Base-by-base conservation (phyloP, 257 asterid genomes). In the Verbascum thapsus region DNA sequence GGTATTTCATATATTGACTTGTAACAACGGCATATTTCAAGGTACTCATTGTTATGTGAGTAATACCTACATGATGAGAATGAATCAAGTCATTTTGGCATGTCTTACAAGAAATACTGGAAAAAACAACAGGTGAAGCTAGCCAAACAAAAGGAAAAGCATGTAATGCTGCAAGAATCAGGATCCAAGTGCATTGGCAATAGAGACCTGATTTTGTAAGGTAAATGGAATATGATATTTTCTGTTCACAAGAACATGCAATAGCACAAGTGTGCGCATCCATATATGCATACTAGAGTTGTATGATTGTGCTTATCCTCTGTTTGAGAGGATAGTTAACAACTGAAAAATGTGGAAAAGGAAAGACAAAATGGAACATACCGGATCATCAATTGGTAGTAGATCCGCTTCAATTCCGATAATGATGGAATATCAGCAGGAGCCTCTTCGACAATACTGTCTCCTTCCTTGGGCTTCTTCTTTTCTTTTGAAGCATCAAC, bases 361-460 rank as follows among this genome's bases (percentile, higher is more conserved):
- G 13, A 42, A 15, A 23, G 52, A 19, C 20, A 63, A 63, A 20
- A 66, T 12, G 63, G 58, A 43, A 37, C 61, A 57, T 81, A 92
- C 99, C 87, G 84, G 61, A 89, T 92, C 99, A 92, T 92, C 53
- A 92, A 71, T 74, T 92, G 90, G 78, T 92, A 92, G 83, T 92
- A 92, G 62, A 89, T 89, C 71, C 78, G 83, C 82, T 92, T 92
- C 83, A 92, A 70, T 81, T 85, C 97, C 81, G 78, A 68, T 71
- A 92, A 72, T 8, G 97, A 80, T 17, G 97, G 99, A 76, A 92
- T 82, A 78, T 89, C 96, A 52, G 94, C 94, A 72, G 99, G 96
- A 62, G 99, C 70, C 76, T 82, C 96, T 78, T 92, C 97, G 22
- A 92, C 85, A 37, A 92, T 64, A 66, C 58, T 80, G 60, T 92